Evolutionary conservation across 2,329 filamentous ascomycete genomes (phyloP).

Genomic region (Sphaceloma murrayae): DNA sequence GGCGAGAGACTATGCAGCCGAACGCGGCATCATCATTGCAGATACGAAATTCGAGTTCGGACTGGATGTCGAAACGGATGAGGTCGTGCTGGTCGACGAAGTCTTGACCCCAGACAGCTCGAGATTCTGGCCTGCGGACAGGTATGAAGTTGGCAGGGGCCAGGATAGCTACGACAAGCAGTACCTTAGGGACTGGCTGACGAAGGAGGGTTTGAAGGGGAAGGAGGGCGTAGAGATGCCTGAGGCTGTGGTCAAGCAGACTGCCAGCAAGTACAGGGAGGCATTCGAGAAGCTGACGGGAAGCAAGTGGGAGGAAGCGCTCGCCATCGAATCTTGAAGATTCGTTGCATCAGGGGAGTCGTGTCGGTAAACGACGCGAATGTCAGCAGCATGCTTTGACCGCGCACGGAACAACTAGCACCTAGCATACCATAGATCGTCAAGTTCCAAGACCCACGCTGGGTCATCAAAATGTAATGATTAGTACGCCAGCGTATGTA

Average conservation of each 20-base stretch:
- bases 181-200: conserved; percentile 70
- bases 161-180: conserved; percentile 82
- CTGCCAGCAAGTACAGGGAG: conserved; percentile 63
- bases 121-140: conserved; percentile 72
- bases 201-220: conserved; percentile 60
- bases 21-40: conserved; percentile 64
- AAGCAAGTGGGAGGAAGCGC: conserved; percentile 33
- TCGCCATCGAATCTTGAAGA: not conserved
- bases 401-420: too few species aligned
- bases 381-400: too few species aligned
- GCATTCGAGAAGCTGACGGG: conserved; percentile 63
- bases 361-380: too few species aligned
- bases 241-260: conserved; percentile 58
- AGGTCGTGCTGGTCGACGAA: conserved; percentile 71
- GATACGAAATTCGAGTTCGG: conserved; percentile 74
- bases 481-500: conserved; percentile 16
- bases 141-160: conserved; percentile 61
- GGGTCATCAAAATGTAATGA: not conserved
- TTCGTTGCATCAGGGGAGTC: not conserved
- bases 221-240: conserved; percentile 65
- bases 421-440: too few species aligned
- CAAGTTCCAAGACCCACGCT: not conserved
- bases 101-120: conserved; percentile 68
- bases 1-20: conserved; percentile 54
- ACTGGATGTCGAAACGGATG: conserved; percentile 48